These are phyloP conservation scores for Gymnopilus dilepis DNA, from an alignment of 768 basidiomycete genomes.

Conservation along the genomic window DNA sequence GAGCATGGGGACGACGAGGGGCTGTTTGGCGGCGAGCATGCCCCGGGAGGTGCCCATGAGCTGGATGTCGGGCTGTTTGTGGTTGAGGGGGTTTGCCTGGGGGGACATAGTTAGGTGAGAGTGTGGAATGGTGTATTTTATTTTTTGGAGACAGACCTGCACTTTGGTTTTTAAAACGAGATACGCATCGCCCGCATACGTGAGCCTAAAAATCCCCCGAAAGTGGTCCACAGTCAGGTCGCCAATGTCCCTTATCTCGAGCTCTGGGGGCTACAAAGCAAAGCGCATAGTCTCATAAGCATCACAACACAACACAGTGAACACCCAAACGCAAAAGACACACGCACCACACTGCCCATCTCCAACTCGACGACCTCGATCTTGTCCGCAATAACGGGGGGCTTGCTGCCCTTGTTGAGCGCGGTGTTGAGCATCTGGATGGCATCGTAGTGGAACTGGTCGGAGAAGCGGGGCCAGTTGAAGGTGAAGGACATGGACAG, in stretches of 20 bases:
- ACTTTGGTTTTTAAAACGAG: conserved; percentile 90
- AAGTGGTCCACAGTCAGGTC: conserved; percentile 96
- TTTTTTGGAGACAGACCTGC: conserved; percentile 59
- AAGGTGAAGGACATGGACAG: conserved; percentile 83
- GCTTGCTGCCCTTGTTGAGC: conserved; percentile 96
- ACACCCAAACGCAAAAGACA: too few relatives aligned
- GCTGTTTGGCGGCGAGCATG: conserved; percentile 93
- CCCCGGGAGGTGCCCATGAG: conserved; percentile 82
- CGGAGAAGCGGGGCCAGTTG: conserved; percentile 96
- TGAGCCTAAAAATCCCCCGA: conserved; percentile 93
- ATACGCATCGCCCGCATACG: conserved; percentile 93
- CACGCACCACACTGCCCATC: conserved; percentile 92
- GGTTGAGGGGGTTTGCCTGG: conserved; percentile 94
- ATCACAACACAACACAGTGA: too few relatives aligned
- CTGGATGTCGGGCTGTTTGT: conserved; percentile 90
- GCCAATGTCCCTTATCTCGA: conserved; percentile 97
- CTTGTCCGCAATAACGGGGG: conserved; percentile 94
- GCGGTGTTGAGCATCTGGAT: conserved; percentile 97
- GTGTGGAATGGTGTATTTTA: neutral
- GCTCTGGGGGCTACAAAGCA: conserved; percentile 81
- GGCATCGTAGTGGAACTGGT: conserved; percentile 95
- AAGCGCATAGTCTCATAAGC: conserved; percentile 7
- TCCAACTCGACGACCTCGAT: conserved; percentile 99
- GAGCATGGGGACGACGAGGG: conserved; percentile 97
- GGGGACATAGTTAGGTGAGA: neutral